Evolutionary conservation across 2,329 filamentous ascomycete genomes (phyloP), one percentile per base, ranked within the genome.

Genomic region (Blumeria hordei): DNA sequence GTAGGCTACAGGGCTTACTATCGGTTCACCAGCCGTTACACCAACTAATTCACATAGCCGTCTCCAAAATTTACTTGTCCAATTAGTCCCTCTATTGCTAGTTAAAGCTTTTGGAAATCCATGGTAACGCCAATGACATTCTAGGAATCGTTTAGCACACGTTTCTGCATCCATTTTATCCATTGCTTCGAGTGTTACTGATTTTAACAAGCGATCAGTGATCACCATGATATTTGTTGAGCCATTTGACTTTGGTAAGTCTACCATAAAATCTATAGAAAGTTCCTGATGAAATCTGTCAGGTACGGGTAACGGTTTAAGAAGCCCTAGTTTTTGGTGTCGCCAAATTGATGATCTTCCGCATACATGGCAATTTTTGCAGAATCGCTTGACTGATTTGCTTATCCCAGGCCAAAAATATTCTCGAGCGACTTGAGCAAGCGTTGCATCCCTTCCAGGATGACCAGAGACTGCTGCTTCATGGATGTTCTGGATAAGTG

Each of bases 1-100:
- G n/a, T n/a, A n/a, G n/a, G n/a, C n/a, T n/a, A n/a, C n/a, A n/a
- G n/a, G n/a, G n/a, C n/a, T n/a, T n/a, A n/a, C n/a, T n/a, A n/a
- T n/a, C n/a, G n/a, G n/a, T n/a, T n/a, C n/a, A n/a, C n/a, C n/a
- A n/a, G n/a, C n/a, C n/a, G n/a, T n/a, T n/a, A n/a, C n/a, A n/a
- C n/a, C n/a, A n/a, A 53, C 50, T 11, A 53, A 18, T 16, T 52
- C 49, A 12, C 34, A 53, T 21, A 53, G 16, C n/a, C 51, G n/a
- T 53, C 41, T 43, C 51, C 51, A 53, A 28, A 53, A 53, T 53
- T 39, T 37, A 41, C 35, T 53, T 41, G 35, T 53, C 51, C 35
- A 41, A 41, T 53, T 53, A 21, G 35, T 39, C n/a, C 8, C 51
- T 11, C 36, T 35, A 10, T 41, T 34, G 32, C 51, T 53, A 39